Evolutionary conservation across 2,329 filamentous ascomycete species (phyloP), one percentile per base, ranked within the genome.

Genomic region (Blastomyces gilchristii): DNA sequence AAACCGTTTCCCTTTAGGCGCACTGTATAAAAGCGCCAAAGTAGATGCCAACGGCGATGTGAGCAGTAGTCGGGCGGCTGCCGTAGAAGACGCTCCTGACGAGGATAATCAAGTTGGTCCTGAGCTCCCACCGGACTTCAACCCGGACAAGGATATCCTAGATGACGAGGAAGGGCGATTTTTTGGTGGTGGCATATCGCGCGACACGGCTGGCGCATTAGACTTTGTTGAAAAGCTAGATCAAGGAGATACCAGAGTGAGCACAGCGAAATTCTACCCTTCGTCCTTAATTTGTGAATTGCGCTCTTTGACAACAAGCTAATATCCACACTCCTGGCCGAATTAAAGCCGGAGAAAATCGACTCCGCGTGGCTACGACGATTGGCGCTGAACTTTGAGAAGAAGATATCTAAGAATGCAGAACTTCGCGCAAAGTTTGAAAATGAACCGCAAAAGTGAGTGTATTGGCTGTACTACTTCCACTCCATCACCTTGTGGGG

Each of bases 81-180:
- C 76, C 14, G 77, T 81, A 54, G 77, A 80, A 39, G 81, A 83
- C 47, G 79, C 79, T 14, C 67, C 76, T 22, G 80, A 80, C 47
- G 80, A 79, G 28, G 75, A 74, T 37, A 75, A 78, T 62, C 75
- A 75, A 37, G 80, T 82, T 1, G 83, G 82, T 0, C 82, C 82
- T 0, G 80, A 84, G 53, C 76, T 83, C 45, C 82, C 84, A 16
- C 80, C 80, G 7, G 83, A 84, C 66, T 79, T 83, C 34, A 81
- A 81, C 61, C 78, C 81, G 45, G 84, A 83, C 58, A 82, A 83
- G 60, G 82, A 85, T 58, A 79, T 82, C 76, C 79, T 74, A 9
- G 89, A 93, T 68, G 92, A 96, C 69, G 91, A 96, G 61, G 94
- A 96, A 67, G 94, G 93, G 0, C 87, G 94, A 12, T 99, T 99